Conservation (phyloP, 768 basidiomycete genomes). For the Tricholoma flavovirens region DNA sequence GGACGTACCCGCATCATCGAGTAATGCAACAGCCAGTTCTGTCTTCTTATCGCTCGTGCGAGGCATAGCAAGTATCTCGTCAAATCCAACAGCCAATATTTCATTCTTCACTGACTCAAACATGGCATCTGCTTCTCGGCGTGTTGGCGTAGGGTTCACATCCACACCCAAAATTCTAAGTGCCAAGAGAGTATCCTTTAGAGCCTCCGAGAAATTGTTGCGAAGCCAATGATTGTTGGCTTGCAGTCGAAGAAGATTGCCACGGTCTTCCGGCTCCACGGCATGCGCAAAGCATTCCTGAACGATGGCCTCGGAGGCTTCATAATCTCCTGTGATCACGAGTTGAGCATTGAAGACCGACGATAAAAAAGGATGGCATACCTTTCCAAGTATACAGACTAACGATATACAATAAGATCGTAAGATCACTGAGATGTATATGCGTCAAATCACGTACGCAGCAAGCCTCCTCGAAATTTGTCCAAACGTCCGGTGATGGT, state of each 20-base stretch:
- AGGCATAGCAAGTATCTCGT: slow-evolving; percentile 58
- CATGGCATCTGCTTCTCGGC: slow-evolving; percentile 52
- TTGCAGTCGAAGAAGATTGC: slow-evolving; percentile 49
- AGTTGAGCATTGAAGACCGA: background rate
- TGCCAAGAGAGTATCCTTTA: slow-evolving; percentile 54
- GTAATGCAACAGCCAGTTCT: slow-evolving; percentile 57
- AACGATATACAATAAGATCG: background rate
- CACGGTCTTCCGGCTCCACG: slow-evolving; percentile 48
- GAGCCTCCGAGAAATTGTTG: slow-evolving; percentile 48
- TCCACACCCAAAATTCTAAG: slow-evolving; percentile 59
- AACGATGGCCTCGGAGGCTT: slow-evolving; percentile 45
- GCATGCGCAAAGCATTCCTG: slow-evolving; percentile 48
- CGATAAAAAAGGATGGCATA: slow-evolving; percentile 10
- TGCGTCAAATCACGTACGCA: slow-evolving; percentile 38
- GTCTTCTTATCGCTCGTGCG: slow-evolving; percentile 52
- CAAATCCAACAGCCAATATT: slow-evolving; percentile 64
- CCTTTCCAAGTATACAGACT: slow-evolving; percentile 67
- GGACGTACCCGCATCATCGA: slow-evolving; percentile 60
- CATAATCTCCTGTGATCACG: slow-evolving; percentile 42
- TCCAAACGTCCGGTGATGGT: slow-evolving; percentile 43
- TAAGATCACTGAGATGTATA: background rate
- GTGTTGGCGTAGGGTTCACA: slow-evolving; percentile 46
- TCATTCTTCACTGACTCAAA: slow-evolving; percentile 69
- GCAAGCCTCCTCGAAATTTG: slow-evolving; percentile 54
- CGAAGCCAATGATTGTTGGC: slow-evolving; percentile 62